Evolutionary conservation across 164 flowering plant species (phyloP), one percentile per base, ranked within the genome.

Genomic region (Liriodendron chinense): DNA sequence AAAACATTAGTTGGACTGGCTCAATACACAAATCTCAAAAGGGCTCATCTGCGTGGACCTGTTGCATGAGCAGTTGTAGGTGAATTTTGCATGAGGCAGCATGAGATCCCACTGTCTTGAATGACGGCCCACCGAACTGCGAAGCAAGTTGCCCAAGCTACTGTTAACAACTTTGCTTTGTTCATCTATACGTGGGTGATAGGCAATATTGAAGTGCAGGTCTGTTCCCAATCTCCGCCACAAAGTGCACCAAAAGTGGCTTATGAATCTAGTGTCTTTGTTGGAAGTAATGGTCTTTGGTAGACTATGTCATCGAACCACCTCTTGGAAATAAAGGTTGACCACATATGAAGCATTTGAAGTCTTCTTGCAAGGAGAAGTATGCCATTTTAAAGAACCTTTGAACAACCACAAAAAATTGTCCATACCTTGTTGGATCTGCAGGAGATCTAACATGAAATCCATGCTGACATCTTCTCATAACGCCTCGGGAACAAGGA

Each of bases 381-480:
- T 67, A 71, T 5, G 49, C 76, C 25, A 74, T 66, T 8, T 74
- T 65, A 9, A 47, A 68, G 47, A 75, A 59, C 12, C 43, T 9
- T 2, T 59, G 68, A 22, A 75, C 73, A 2, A 69, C 67, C 10
- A 75, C 72, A 34, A 68, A 43, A 47, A 21, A 34, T 34, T 20
- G 8, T 74, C 71, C 0, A 24, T 25, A 76, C n/a, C n/a, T n/a
- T n/a, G n/a, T n/a, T n/a, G n/a, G n/a, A n/a, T n/a, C n/a, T n/a
- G n/a, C n/a, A n/a, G n/a, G n/a, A n/a, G 53, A 5, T 74, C 71
- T 1, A 76, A 7, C 4, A 76, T 64, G 7, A 76, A 71, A 23
- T 76, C 65, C 70, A 76, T 65, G 8, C 25, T 10, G 12, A 76
- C 23, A 47, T 69, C 68, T 28, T 69, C 69, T 74, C 70, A 70